phyloP scores from a whole-genome alignment of 208 protist genomes.

The Naegleria gruberi region DNA sequence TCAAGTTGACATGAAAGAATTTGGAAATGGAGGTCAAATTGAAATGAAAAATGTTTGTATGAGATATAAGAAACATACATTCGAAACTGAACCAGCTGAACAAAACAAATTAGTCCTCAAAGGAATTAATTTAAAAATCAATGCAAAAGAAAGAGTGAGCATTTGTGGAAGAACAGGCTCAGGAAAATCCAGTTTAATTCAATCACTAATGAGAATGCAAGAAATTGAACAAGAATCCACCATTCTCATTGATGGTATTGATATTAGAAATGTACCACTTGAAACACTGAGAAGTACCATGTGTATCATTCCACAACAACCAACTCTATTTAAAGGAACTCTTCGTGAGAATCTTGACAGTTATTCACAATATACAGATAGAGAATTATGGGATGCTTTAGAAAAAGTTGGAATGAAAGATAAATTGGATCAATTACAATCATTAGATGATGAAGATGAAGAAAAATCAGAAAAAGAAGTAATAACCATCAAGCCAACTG shows the following conservation, averaged over 20 bases:
- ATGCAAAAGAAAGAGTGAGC: slow-evolving; percentile 58
- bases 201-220: slow-evolving; percentile 74
- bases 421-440: slow-evolving; percentile 23
- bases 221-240: slow-evolving; percentile 49
- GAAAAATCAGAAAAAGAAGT: slow-evolving; percentile 30
- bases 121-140: slow-evolving; percentile 34
- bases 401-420: slow-evolving; percentile 19
- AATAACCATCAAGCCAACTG: slow-evolving; percentile 51
- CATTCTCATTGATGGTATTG: slow-evolving; percentile 44
- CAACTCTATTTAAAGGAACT: slow-evolving; percentile 55
- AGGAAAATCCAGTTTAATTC: slow-evolving; percentile 55
- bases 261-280: slow-evolving; percentile 45
- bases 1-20: neutral
- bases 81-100: neutral
- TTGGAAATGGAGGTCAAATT: neutral
- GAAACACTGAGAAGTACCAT: slow-evolving; percentile 6
- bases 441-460: neutral
- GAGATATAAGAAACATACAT: neutral
- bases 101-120: slow-evolving; percentile 26
- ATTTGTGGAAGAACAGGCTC: slow-evolving; percentile 72
- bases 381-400: slow-evolving; percentile 30
- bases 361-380: slow-evolving; percentile 40
- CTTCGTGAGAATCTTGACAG: slow-evolving; percentile 52
- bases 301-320: slow-evolving; percentile 45
- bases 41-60: neutral